Conservation (phyloP, 208 protist species). For the Crithidia bombi region DNA sequence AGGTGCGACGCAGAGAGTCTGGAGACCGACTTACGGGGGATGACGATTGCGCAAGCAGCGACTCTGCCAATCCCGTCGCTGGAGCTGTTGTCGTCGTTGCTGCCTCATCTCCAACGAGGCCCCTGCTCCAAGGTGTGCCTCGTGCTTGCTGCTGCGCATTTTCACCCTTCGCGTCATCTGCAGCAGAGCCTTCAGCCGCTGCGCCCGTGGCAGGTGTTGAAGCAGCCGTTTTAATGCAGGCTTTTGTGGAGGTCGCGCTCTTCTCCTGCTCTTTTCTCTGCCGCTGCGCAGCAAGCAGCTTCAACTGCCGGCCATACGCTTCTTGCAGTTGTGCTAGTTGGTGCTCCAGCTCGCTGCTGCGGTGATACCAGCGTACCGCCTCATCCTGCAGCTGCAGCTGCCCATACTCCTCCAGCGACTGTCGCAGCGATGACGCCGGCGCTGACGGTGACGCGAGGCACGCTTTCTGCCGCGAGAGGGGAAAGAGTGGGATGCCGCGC, state of each 20-base stretch:
- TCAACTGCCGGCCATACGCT: slow-evolving; percentile 19
- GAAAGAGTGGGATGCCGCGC: slow-evolving; percentile 29
- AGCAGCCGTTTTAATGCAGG: no score
- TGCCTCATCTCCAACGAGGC: not conserved
- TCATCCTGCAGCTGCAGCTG: slow-evolving; percentile 38
- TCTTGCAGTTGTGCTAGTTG: slow-evolving; percentile 18
- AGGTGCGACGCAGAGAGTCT: slow-evolving; percentile 16
- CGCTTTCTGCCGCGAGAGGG: not conserved
- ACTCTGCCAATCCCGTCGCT: not conserved
- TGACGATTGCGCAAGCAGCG: not conserved
- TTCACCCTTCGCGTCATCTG: no score
- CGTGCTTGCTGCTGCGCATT: no score
- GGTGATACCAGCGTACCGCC: slow-evolving; percentile 38
- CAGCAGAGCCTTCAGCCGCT: no score
- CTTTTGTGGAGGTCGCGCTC: no score
- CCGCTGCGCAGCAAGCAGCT: slow-evolving; percentile 34
- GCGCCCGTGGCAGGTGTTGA: no score
- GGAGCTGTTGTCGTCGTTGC: not conserved
- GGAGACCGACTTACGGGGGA: slow-evolving; percentile 26
- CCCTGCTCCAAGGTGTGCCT: no score
- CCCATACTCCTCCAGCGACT: slow-evolving; percentile 27
- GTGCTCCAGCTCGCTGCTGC: slow-evolving; percentile 30
- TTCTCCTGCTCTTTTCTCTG: not conserved
- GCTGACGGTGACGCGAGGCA: not conserved
- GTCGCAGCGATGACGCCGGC: slow-evolving; percentile 8